These are phyloP conservation scores for Tuctoria greenei DNA, from an alignment of 176 grass and related monocot genomes.

Conservation along the genomic window DNA sequence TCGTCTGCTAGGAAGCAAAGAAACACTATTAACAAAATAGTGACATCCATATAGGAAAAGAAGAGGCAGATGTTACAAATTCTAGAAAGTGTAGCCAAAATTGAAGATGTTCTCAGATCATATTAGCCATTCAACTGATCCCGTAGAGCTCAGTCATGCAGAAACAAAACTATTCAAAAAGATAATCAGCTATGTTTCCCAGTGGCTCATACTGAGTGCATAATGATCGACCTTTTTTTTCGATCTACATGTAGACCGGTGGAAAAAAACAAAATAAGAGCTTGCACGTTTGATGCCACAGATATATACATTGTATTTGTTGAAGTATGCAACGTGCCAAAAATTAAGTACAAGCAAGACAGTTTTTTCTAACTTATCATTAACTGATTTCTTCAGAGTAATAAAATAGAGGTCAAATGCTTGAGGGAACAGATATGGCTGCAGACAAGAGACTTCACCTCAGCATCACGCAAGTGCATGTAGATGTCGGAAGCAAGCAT, in stretches of 20 bases:
- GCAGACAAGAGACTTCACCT: conserved; percentile 52
- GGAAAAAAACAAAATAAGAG: background rate
- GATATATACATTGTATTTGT: background rate
- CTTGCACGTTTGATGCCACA: background rate
- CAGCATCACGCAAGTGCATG: conserved; percentile 81
- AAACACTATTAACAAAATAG: background rate
- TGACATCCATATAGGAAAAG: background rate
- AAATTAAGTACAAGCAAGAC: background rate
- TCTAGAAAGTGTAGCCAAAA: background rate
- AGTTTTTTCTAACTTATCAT: background rate
- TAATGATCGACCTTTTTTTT: background rate
- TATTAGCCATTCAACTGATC: background rate
- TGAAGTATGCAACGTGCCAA: background rate
- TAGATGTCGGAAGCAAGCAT: conserved; percentile 94
- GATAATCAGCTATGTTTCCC: background rate
- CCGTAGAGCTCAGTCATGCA: background rate
- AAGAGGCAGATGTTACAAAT: background rate
- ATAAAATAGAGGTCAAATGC: background rate
- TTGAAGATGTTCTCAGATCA: background rate
- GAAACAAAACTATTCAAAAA: background rate
- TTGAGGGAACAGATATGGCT: background rate
- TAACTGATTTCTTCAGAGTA: background rate
- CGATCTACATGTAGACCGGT: background rate
- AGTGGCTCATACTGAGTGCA: background rate
- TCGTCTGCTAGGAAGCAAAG: conserved; percentile 49